These are phyloP conservation scores for Endoconidiophora laricicola DNA, from an alignment of 2,329 filamentous ascomycete species.

Conservation along the genomic window DNA sequence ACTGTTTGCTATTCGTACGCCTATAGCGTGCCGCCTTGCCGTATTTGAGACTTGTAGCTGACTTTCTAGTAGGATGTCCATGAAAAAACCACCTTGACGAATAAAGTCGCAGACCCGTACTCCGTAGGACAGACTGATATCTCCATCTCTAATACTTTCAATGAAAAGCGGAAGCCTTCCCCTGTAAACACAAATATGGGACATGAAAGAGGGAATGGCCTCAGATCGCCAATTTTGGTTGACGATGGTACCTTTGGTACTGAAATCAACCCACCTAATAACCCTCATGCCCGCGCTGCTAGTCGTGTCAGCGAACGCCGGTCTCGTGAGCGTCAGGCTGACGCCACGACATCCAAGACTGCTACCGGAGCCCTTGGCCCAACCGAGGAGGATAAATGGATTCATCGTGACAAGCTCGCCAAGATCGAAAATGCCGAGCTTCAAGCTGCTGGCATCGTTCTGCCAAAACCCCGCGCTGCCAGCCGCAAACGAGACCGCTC, in stretches of 20 bases:
- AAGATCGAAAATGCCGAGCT: constrained; percentile 68
- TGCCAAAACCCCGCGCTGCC: constrained; percentile 37
- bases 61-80: constrained; percentile 2
- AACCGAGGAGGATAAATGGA: constrained; percentile 58
- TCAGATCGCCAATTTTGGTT: constrained; percentile 8
- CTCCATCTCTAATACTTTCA: not conserved
- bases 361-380: not conserved
- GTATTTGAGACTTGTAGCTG: not conserved
- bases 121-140: not conserved
- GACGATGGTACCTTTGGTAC: constrained; percentile 7
- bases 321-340: constrained; percentile 8
- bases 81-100: not conserved
- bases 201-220: constrained; percentile 5
- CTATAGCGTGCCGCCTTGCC: not conserved
- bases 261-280: constrained; percentile 2
- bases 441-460: constrained; percentile 56
- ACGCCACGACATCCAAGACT: not conserved
- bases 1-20: not conserved
- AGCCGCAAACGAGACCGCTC: constrained; percentile 24
- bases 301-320: constrained; percentile 11
- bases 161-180: constrained; percentile 6
- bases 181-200: constrained; percentile 3
- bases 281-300: constrained; percentile 5
- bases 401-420: constrained; percentile 69
- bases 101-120: not conserved